Conservation (phyloP, 1,284 basidiomycete species). For the Peniophora sp. region DNA sequence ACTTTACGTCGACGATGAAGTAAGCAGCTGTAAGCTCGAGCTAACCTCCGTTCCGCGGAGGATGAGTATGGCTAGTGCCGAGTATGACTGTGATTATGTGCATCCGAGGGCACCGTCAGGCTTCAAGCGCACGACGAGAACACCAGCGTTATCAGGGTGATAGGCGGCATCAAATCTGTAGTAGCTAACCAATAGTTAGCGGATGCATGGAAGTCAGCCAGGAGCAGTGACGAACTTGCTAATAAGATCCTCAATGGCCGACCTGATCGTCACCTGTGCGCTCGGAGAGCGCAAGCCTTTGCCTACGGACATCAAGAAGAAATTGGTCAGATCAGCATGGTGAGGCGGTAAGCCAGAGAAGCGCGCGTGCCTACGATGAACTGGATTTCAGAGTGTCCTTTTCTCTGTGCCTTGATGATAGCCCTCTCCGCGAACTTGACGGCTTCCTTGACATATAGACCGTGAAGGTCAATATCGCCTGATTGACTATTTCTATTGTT, state of each 20-base stretch:
- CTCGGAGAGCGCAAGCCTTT: constrained; percentile 84
- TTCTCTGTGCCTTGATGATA: constrained; percentile 57
- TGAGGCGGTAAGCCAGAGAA: not conserved
- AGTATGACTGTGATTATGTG: no score
- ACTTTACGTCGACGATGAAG: no score
- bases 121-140: constrained; percentile 72
- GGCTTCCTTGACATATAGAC: constrained; percentile 90
- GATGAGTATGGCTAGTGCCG: no score
- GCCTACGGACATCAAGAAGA: not conserved
- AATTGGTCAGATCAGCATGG: not conserved
- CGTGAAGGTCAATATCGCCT: constrained; percentile 85
- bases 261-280: constrained; percentile 83
- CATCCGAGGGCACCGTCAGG: no score
- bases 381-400: constrained; percentile 62
- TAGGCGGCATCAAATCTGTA: constrained; percentile 60
- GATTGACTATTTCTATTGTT: constrained; percentile 50
- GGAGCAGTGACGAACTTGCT: constrained; percentile 43
- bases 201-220: not conserved
- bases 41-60: no score
- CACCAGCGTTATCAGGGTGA: constrained; percentile 80
- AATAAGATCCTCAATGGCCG: constrained; percentile 87
- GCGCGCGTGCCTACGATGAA: constrained; percentile 74
- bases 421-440: constrained; percentile 63
- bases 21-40: no score
- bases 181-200: not conserved